A percentile compares a stretch with the other conserved stretches of the same genome.
Evolutionary conservation across 108 stramenopile genomes (phyloP).

Genomic region (Cylindrotheca fusiformis): DNA sequence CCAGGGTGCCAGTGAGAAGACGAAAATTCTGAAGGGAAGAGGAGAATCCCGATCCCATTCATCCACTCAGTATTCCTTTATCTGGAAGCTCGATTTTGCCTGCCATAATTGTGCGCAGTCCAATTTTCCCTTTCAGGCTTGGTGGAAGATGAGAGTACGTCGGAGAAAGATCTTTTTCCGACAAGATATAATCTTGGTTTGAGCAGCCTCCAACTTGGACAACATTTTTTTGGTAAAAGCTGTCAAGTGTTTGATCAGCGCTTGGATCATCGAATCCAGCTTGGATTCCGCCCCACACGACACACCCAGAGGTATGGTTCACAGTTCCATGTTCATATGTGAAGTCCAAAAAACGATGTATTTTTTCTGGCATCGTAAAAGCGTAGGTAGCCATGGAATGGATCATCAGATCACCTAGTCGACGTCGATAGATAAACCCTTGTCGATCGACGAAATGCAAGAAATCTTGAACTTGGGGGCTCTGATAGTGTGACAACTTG

Average conservation of each 20-base stretch:
- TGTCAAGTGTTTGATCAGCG: constrained; percentile 21
- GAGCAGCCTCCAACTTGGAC: constrained; percentile 7
- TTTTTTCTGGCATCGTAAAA: constrained; percentile 50
- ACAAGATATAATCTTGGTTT: background rate
- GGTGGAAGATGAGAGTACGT: constrained; percentile 31
- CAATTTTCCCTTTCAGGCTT: constrained; percentile 7
- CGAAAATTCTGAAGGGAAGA: constrained; percentile 1
- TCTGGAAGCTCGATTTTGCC: constrained; percentile 30
- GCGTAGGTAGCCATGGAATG: constrained; percentile 68
- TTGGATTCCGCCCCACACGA: constrained; percentile 55
- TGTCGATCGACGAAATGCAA: constrained; percentile 60
- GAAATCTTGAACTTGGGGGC: constrained; percentile 41
- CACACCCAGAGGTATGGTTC: constrained; percentile 37
- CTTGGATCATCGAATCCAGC: constrained; percentile 50
- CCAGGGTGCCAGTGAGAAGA: background rate
- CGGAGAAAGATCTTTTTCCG: constrained; percentile 26
- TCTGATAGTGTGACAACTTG: constrained; percentile 52
- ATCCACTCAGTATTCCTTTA: constrained; percentile 17
- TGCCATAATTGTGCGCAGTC: constrained; percentile 25
- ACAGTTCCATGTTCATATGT: constrained; percentile 72
- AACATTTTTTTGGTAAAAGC: constrained; percentile 22
- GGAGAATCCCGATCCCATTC: background rate
- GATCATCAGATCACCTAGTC: constrained; percentile 75
- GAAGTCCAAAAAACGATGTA: constrained; percentile 79
- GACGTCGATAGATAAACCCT: constrained; percentile 61